Evolutionary conservation across 2,329 filamentous ascomycete species (phyloP).

Genomic region (Aspergillus sp.): DNA sequence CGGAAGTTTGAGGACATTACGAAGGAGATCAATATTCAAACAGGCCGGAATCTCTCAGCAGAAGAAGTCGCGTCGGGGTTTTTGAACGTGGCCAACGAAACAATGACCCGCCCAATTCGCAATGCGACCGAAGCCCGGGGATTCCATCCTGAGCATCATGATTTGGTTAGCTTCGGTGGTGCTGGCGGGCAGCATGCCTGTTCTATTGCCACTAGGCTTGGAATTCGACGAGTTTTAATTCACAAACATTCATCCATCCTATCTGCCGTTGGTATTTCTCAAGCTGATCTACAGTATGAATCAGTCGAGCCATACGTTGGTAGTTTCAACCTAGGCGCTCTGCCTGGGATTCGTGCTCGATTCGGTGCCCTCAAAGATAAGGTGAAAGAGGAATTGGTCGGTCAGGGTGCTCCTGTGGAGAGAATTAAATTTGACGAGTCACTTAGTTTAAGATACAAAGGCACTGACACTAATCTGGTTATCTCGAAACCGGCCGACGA

Average conservation of each 20-base stretch:
- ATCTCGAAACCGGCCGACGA: slow-evolving; percentile 36
- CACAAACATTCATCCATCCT: slow-evolving; percentile 44
- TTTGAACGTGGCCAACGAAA: too few species aligned
- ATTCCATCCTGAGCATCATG: slow-evolving; percentile 16
- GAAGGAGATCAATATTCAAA: too few species aligned
- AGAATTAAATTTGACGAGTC: slow-evolving; percentile 31
- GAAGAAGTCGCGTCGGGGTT: too few species aligned
- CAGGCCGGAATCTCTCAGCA: too few species aligned
- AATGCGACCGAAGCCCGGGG: slow-evolving; percentile 1
- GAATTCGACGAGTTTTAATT: slow-evolving; percentile 44
- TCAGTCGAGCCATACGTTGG: slow-evolving; percentile 27
- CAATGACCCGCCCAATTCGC: too few species aligned
- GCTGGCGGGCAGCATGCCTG: slow-evolving; percentile 43
- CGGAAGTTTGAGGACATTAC: too few species aligned
- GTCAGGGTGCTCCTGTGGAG: too few species aligned
- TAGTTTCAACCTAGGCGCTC: too few species aligned
- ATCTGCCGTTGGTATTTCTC: slow-evolving; percentile 36
- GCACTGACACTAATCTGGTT: slow-evolving; percentile 46
- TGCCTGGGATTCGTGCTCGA: too few species aligned
- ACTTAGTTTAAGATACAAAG: slow-evolving; percentile 46
- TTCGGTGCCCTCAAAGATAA: too few species aligned
- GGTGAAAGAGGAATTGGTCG: too few species aligned
- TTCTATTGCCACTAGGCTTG: slow-evolving; percentile 42
- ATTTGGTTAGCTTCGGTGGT: slow-evolving; percentile 32
- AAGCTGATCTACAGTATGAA: slow-evolving; percentile 19